Evolutionary conservation across 345 rosid species (phyloP).

Genomic region (Carallia pectinifolia): DNA sequence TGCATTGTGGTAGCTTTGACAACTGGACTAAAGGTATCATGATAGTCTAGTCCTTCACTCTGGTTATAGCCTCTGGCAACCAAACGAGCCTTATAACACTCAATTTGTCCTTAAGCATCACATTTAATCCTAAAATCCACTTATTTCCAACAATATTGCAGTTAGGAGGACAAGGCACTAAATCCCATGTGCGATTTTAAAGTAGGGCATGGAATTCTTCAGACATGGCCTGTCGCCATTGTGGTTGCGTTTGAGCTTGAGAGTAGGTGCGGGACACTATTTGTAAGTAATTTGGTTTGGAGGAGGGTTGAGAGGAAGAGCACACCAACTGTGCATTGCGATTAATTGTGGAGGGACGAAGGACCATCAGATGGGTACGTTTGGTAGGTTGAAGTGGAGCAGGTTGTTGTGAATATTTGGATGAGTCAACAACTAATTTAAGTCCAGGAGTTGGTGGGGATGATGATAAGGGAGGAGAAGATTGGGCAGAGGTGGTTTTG

Average conservation of each 20-base stretch:
- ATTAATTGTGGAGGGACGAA: background rate
- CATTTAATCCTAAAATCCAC: background rate
- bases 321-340: background rate
- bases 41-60: background rate
- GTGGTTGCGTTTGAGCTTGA: background rate
- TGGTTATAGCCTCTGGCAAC: background rate
- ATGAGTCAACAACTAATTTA: background rate
- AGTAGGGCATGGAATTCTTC: too few species aligned
- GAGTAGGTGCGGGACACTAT: too few species aligned
- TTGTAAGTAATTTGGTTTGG: too few species aligned
- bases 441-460: background rate
- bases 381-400: background rate
- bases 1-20: background rate
- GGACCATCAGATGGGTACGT: background rate
- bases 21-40: background rate
- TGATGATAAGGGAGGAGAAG: too few species aligned
- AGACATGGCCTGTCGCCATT: background rate
- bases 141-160: background rate
- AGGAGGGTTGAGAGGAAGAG: background rate
- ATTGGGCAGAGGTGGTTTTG: too few species aligned
- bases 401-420: background rate
- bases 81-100: background rate
- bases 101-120: background rate
- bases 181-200: too few species aligned
- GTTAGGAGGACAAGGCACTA: background rate